Conservation (phyloP, 768 basidiomycete genomes). For the Jaapia argillacea region DNA sequence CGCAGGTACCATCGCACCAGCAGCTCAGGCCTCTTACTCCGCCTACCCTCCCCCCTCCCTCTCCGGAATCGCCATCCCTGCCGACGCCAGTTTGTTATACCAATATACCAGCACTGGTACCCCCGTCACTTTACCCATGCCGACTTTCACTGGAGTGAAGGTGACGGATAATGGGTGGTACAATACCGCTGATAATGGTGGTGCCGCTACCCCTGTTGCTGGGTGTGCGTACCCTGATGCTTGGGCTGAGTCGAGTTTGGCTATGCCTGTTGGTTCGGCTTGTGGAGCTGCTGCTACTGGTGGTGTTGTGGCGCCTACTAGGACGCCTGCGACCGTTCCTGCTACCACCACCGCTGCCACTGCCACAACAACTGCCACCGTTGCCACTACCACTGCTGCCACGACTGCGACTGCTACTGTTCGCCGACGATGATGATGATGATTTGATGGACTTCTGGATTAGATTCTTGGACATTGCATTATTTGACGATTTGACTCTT, state of each 20-base stretch:
- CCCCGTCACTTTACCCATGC: constrained; percentile 44
- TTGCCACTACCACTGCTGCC: too few relatives aligned
- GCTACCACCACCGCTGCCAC: too few relatives aligned
- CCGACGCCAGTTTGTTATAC: constrained; percentile 30
- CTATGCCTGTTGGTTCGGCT: background rate
- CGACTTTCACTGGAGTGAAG: constrained; percentile 35
- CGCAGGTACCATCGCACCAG: constrained; percentile 36
- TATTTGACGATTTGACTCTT: too few relatives aligned
- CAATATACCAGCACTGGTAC: constrained; percentile 57
- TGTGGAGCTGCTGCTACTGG: background rate
- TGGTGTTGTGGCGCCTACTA: background rate
- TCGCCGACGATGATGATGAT: too few relatives aligned
- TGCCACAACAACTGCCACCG: too few relatives aligned
- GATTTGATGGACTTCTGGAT: too few relatives aligned
- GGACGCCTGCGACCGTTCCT: too few relatives aligned
- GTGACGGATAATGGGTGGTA: constrained; percentile 43
- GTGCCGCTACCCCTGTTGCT: constrained; percentile 47
- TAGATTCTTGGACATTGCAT: too few relatives aligned
- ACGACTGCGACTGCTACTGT: too few relatives aligned
- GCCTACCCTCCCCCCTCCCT: constrained; percentile 48
- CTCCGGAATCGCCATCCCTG: constrained; percentile 29
- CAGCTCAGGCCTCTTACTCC: constrained; percentile 28
- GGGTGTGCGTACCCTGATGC: constrained; percentile 59
- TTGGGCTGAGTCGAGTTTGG: constrained; percentile 21
- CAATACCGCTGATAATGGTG: constrained; percentile 35